A percentile compares a stretch with the other conserved stretches of the same genome.
Evolutionary conservation across 1,139 yeast species (phyloP).

Genomic region (Meyerozyma elateridarum): DNA sequence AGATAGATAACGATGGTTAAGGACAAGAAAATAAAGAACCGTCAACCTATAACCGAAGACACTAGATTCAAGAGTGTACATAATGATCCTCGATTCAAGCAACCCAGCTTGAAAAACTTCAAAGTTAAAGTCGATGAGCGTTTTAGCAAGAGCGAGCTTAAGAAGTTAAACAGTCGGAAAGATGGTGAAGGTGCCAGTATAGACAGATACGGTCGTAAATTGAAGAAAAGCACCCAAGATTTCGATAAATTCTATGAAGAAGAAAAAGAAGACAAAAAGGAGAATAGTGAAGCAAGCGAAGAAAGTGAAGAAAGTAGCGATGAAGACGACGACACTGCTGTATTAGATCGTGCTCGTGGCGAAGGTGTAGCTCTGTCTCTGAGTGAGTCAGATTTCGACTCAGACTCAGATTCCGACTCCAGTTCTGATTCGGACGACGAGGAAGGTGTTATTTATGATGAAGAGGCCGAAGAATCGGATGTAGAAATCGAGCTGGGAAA

Average conservation of each 20-base stretch:
- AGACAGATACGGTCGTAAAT: constrained; percentile 82
- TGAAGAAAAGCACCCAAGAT: constrained; percentile 39
- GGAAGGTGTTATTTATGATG: constrained; percentile 19
- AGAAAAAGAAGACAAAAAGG: constrained; percentile 26
- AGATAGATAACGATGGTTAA: constrained; percentile 25
- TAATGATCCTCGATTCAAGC: constrained; percentile 82
- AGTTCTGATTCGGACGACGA: constrained; percentile 23
- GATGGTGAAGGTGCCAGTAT: constrained; percentile 52
- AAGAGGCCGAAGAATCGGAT: constrained; percentile 44
- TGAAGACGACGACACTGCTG: constrained; percentile 22
- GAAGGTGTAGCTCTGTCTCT: constrained; percentile 42
- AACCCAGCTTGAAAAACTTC: constrained; percentile 64
- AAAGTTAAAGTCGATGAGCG: constrained; percentile 84
- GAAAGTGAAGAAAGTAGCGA: constrained; percentile 18
- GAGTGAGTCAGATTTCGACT: constrained; percentile 17
- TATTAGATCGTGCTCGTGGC: constrained; percentile 63
- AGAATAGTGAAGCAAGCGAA: constrained; percentile 15
- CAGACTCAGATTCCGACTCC: constrained; percentile 28
- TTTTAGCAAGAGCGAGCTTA: constrained; percentile 69
- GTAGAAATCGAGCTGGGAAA: constrained; percentile 52
- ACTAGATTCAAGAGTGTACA: constrained; percentile 76
- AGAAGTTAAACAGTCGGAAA: constrained; percentile 50
- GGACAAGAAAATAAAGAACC: constrained; percentile 15
- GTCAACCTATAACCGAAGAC: constrained; percentile 51
- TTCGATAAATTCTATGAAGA: constrained; percentile 64